Evolutionary conservation across 495 filamentous ascomycete genomes (phyloP), one percentile per base, ranked within the genome.

Genomic region (Penicillium lagena): DNA sequence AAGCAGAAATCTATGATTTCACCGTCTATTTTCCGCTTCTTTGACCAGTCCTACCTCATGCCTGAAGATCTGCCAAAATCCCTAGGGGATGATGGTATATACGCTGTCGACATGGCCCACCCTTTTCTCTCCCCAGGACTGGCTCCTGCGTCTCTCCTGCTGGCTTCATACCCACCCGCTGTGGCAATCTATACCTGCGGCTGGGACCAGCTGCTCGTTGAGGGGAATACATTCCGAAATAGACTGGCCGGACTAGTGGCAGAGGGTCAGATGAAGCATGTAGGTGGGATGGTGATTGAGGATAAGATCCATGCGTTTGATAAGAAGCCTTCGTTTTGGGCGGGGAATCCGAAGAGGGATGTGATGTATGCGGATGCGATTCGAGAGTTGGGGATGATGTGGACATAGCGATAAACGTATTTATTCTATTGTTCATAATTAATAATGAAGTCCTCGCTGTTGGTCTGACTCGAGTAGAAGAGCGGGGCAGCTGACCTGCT

Each of bases 261-360:
- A 8, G 37, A 45, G 3, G 49, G 48, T 5, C 31, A 36, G 29
- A 48, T 52, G 50, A 15, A 0, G 9, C 37, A 47, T 45, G 44
- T 51, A 13, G 51, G 54, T 1, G 54, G 54, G 12, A 41, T 44
- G 36, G 43, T 43, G 22, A 32, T 60, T 40, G 54, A 57, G 35
- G 51, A 46, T 29, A 43, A 39, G n/a, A 12, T 55, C 35, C 57
- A 60, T 57, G 54, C 50, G 12, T 60, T 60, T 50, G 57, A 60
- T 46, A 60, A 60, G 46, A 57, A 38, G 40, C 54, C 57, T 17
- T 52, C 41, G 0, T 54, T 60, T 43, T 51, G 46, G 30, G 42
- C 40, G 29, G 47, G 45, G 11, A 48, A 51, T 50, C 11, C 27
- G 8, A 13, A 4, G 12, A 15, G 56, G 17, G 53, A 57, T 14